Evolutionary conservation across 1,139 yeast genomes (phyloP).

Genomic region (Kodamaea derodonti): DNA sequence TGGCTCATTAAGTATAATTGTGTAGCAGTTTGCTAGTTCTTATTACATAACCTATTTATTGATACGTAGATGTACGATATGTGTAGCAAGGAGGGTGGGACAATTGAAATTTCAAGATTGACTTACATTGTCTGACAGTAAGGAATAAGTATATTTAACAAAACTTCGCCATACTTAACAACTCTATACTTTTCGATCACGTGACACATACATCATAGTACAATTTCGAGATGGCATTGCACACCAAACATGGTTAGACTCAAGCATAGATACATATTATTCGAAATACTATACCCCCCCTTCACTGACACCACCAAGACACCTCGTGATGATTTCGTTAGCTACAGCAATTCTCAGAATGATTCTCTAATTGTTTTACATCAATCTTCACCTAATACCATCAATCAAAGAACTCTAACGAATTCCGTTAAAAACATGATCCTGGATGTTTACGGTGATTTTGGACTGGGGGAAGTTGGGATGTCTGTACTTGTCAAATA

Average conservation of each 20-base stretch:
- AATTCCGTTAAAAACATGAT: constrained; percentile 52
- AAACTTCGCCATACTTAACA: too few species aligned
- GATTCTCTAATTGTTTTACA: constrained; percentile 46
- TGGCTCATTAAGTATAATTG: not conserved
- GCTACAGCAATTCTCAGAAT: constrained; percentile 25
- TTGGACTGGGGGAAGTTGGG: constrained; percentile 67
- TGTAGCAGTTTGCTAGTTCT: too few species aligned
- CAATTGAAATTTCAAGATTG: too few species aligned
- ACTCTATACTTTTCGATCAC: too few species aligned
- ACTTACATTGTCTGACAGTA: too few species aligned
- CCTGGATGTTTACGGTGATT: constrained; percentile 68
- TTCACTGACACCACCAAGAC: constrained; percentile 8
- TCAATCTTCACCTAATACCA: constrained; percentile 41
- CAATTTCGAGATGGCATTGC: too few species aligned
- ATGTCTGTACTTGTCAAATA: constrained; percentile 66
- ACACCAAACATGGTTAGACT: constrained; percentile 89
- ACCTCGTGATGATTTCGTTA: constrained; percentile 15
- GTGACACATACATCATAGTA: too few species aligned
- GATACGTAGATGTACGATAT: too few species aligned
- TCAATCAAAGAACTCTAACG: constrained; percentile 46
- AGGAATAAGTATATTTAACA: too few species aligned
- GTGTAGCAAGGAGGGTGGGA: too few species aligned
- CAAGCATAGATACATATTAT: constrained; percentile 77
- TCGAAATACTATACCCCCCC: constrained; percentile 72
- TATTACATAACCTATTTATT: too few species aligned